Percentiles rank a stretch among this genome's conserved stretches.
phyloP scores from a whole-genome alignment of 768 basidiomycete species.

The Cystobasidiopsis lactophilus region DNA sequence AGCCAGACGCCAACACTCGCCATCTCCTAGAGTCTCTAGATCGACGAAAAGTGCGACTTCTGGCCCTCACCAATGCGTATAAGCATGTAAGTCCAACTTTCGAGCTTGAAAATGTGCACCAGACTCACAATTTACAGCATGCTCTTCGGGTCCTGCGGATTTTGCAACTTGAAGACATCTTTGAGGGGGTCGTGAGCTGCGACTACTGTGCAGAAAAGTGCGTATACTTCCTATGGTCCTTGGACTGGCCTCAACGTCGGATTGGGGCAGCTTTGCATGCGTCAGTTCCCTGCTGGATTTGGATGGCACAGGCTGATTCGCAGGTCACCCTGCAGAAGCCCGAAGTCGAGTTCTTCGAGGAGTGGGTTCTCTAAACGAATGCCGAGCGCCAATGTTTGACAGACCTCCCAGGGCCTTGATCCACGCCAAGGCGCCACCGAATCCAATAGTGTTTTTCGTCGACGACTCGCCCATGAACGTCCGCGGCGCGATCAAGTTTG shows the following conservation, averaged over 20 bases:
- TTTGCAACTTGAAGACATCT: slow-evolving; percentile 9
- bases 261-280: neutral
- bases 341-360: slow-evolving; percentile 5
- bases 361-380: neutral
- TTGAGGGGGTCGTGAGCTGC: slow-evolving; percentile 20
- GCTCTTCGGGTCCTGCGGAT: slow-evolving; percentile 13
- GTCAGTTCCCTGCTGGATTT: neutral
- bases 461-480: slow-evolving; percentile 18
- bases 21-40: slow-evolving; percentile 8
- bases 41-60: slow-evolving; percentile 11
- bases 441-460: slow-evolving; percentile 12
- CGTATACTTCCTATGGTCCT: neutral
- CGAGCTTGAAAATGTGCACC: neutral
- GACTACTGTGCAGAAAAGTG: slow-evolving; percentile 11
- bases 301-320: neutral
- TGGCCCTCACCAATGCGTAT: slow-evolving; percentile 18
- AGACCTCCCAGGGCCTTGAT: neutral
- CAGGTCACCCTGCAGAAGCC: slow-evolving; percentile 9
- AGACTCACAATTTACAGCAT: slow-evolving; percentile 12
- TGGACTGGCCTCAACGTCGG: too few relatives aligned
- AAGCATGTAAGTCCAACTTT: slow-evolving; percentile 1
- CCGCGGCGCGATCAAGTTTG: slow-evolving; percentile 3
- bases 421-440: neutral
- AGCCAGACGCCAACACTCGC: neutral
- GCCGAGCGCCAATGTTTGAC: neutral